phyloP scores from a whole-genome alignment of 2,329 filamentous ascomycete species.

The Pseudogymnoascus sp. region DNA sequence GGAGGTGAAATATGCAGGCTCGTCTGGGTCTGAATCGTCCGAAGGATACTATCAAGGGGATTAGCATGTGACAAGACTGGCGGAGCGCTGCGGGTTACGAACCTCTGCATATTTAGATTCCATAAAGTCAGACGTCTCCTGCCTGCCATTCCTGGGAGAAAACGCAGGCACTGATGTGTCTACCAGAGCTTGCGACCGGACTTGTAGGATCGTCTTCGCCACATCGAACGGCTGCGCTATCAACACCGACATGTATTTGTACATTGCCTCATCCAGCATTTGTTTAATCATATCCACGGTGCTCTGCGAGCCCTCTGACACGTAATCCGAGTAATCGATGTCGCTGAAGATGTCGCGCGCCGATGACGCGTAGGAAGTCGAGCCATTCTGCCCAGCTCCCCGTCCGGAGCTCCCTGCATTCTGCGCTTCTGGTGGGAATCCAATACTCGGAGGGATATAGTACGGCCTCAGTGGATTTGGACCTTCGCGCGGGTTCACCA shows the following conservation, averaged over 20 bases:
- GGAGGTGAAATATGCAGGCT: conserved; percentile 79
- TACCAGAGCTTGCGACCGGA: conserved; percentile 47
- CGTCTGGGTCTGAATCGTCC: conserved; percentile 69
- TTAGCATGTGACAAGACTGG: neutral
- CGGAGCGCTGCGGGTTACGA: neutral
- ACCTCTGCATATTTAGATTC: conserved; percentile 26
- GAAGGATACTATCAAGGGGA: conserved; percentile 38
- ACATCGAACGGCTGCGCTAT: conserved; percentile 96
- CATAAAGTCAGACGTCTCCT: conserved; percentile 21
- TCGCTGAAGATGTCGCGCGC: conserved; percentile 84
- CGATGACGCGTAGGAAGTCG: conserved; percentile 51
- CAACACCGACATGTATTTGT: conserved; percentile 85
- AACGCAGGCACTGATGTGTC: conserved; percentile 19
- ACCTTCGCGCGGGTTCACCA: conserved; percentile 44
- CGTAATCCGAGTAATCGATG: conserved; percentile 84
- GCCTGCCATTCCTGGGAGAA: conserved; percentile 19
- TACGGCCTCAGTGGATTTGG: conserved; percentile 56
- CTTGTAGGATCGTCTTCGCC: conserved; percentile 86
- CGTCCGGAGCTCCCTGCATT: conserved; percentile 31
- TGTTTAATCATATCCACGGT: conserved; percentile 68
- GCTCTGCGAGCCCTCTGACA: conserved; percentile 70
- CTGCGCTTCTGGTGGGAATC: conserved; percentile 42
- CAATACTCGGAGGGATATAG: conserved; percentile 60
- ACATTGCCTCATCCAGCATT: conserved; percentile 76
- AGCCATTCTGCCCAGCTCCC: conserved; percentile 27